phyloP scores from a whole-genome alignment of 176 grass and related monocot genomes.

The Lolium multiflorum region DNA sequence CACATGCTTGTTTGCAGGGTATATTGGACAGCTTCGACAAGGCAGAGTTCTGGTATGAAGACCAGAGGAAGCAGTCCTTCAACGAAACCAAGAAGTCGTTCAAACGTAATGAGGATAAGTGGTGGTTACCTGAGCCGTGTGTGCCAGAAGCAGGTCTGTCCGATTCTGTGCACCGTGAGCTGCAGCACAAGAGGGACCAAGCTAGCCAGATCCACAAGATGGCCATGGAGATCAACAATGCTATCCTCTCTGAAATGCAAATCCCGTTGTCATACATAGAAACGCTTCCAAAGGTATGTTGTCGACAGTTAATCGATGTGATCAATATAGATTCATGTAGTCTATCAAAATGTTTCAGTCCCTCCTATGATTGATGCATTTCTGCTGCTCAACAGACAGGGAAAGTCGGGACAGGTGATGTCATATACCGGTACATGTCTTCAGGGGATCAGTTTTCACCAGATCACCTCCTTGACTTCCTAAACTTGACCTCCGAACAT shows the following conservation, averaged over 20 bases:
- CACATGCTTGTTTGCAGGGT: constrained; percentile 53
- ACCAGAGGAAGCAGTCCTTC: constrained; percentile 72
- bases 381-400: constrained; percentile 57
- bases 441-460: constrained; percentile 81
- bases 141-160: constrained; percentile 72
- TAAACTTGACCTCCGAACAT: constrained; percentile 77
- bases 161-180: constrained; percentile 58
- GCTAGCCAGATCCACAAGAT: constrained; percentile 99
- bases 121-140: constrained; percentile 93
- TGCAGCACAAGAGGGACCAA: constrained; percentile 86
- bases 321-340: neutral
- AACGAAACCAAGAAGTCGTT: constrained; percentile 64
- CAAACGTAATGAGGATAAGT: constrained; percentile 74
- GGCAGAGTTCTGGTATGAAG: constrained; percentile 86
- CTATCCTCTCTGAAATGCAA: constrained; percentile 89
- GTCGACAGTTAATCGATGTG: neutral
- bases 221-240: constrained; percentile 94
- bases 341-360: neutral
- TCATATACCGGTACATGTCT: constrained; percentile 76
- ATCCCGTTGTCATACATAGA: constrained; percentile 77
- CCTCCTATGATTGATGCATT: constrained; percentile 17
- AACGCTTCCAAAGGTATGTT: constrained; percentile 81
- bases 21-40: constrained; percentile 90
- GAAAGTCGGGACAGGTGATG: constrained; percentile 73
- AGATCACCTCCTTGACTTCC: constrained; percentile 77